Percentiles rank a stretch among this genome's conserved stretches.
phyloP scores from a whole-genome alignment of 176 grass and related monocot species.

The Metroxylon sagu region DNA sequence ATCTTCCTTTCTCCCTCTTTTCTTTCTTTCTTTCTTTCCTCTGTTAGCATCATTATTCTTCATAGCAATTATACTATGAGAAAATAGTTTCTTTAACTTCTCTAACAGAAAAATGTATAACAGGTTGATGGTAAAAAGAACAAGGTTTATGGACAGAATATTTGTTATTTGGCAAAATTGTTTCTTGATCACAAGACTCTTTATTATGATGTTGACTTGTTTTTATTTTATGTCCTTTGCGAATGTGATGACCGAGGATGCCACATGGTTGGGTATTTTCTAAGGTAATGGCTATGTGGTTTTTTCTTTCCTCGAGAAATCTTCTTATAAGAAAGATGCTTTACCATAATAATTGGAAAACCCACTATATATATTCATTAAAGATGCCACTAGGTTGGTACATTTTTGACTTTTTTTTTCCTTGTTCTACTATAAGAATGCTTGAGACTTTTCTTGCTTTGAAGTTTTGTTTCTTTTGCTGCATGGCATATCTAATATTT shows the following conservation, averaged over 20 bases:
- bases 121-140: conserved; percentile 99
- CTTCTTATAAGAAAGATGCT: no score
- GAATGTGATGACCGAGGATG: conserved; percentile 99
- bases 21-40: not conserved
- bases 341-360: no score
- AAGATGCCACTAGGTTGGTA: no score
- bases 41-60: not conserved
- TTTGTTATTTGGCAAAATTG: conserved; percentile 94
- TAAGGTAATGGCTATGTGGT: conserved; percentile 44
- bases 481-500: no score
- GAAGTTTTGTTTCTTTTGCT: no score
- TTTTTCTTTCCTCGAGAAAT: not conserved
- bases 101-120: not conserved
- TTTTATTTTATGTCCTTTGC: conserved; percentile 94
- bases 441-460: no score
- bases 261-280: conserved; percentile 99
- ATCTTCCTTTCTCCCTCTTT: not conserved
- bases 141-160: conserved; percentile 95
- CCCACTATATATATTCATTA: no score
- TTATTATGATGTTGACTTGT: conserved; percentile 92
- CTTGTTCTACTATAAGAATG: no score
- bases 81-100: not conserved
- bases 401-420: no score
- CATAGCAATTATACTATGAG: not conserved
- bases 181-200: conserved; percentile 99